Percentiles rank a stretch among this genome's conserved stretches.
Evolutionary conservation across 495 filamentous ascomycete genomes (phyloP).

Genomic region (Penicillium goetzii): DNA sequence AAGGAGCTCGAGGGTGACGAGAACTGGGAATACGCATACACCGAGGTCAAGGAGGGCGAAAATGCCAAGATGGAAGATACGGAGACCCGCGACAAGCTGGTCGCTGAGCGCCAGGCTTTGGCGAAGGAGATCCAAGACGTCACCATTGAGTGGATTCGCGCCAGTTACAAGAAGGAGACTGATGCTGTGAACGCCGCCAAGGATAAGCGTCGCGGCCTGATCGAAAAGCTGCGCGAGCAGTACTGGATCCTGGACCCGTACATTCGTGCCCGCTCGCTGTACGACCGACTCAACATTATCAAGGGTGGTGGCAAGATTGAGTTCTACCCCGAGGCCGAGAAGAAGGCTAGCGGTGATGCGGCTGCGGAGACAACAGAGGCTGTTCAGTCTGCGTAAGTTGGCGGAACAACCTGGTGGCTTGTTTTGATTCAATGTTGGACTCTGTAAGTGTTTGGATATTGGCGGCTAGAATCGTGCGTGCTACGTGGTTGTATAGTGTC

Average conservation of each 20-base stretch:
- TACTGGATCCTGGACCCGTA: slow-evolving; percentile 89
- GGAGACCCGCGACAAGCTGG: slow-evolving; percentile 61
- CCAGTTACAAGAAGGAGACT: slow-evolving; percentile 51
- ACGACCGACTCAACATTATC: slow-evolving; percentile 75
- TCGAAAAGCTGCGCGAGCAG: slow-evolving; percentile 64
- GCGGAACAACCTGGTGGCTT: neutral
- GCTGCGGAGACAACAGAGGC: neutral
- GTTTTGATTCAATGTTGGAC: neutral
- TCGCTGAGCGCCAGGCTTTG: slow-evolving; percentile 60
- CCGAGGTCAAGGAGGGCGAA: slow-evolving; percentile 71
- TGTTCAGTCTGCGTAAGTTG: neutral
- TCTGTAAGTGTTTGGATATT: neutral
- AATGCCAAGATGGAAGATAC: slow-evolving; percentile 72
- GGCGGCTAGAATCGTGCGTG: neutral
- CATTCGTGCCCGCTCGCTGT: slow-evolving; percentile 69
- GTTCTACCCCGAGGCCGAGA: slow-evolving; percentile 60
- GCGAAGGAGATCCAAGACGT: slow-evolving; percentile 70
- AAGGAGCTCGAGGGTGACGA: slow-evolving; percentile 82
- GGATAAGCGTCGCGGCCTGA: slow-evolving; percentile 61
- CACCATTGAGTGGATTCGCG: slow-evolving; percentile 70
- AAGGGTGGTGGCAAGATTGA: slow-evolving; percentile 65
- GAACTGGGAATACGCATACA: slow-evolving; percentile 78
- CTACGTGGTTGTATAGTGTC: slow-evolving; percentile 6
- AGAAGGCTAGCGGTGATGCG: slow-evolving; percentile 10
- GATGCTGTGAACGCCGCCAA: slow-evolving; percentile 51